These are phyloP conservation scores for Balakata baccata DNA, from an alignment of 345 rosid genomes.

Conservation along the genomic window DNA sequence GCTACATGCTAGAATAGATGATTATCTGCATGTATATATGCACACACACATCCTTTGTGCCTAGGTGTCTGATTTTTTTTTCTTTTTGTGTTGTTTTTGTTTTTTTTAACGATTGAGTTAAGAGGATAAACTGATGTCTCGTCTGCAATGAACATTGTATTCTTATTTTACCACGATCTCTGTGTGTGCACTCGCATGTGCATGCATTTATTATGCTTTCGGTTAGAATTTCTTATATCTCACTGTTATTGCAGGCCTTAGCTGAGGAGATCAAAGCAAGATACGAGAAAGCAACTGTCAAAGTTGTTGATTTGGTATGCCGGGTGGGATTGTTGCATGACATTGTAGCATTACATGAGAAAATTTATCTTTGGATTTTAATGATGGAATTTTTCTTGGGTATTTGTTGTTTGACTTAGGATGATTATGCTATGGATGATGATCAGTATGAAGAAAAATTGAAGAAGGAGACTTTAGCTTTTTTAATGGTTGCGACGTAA, in stretches of 20 bases:
- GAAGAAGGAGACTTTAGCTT: slow-evolving; percentile 70
- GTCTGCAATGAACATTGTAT: neutral
- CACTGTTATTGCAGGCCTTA: slow-evolving; percentile 19
- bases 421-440: slow-evolving; percentile 89
- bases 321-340: neutral
- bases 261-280: slow-evolving; percentile 36
- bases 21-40: neutral
- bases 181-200: no score
- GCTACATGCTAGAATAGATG: neutral
- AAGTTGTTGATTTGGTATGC: slow-evolving; percentile 34
- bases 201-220: neutral
- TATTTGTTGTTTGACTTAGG: slow-evolving; percentile 38
- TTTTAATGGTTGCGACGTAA: slow-evolving; percentile 94
- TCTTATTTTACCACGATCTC: neutral
- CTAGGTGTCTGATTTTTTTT: no score
- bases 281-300: slow-evolving; percentile 29
- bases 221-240: no score
- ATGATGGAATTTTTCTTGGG: neutral
- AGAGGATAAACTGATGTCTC: no score
- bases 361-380: neutral
- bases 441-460: slow-evolving; percentile 86
- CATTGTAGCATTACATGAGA: neutral
- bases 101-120: no score
- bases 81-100: neutral
- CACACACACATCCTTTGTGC: no score